Base-by-base conservation (phyloP, 495 filamentous ascomycete genomes). In the Tuber borchii region DNA sequence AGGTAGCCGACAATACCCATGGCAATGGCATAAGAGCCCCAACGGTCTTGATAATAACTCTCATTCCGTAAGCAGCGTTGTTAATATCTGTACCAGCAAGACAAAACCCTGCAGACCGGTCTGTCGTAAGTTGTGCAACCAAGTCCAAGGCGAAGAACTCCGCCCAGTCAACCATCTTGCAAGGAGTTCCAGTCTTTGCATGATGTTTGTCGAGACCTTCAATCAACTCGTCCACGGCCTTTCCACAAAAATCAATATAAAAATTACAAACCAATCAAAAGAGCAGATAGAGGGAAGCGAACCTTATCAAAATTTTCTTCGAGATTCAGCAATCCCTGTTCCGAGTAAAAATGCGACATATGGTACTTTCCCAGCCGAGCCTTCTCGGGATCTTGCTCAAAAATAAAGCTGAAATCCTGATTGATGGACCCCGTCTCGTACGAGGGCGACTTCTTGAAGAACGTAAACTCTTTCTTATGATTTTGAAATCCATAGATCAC, bases 71-170 rank as follows among this genome's bases (percentile, higher is more conserved):
- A 17, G 80, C 42, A 5, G 80, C 75, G 34, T 51, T 37, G 43
- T 75, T 77, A 3, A 69, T 37, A 70, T 82, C 81, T 46, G 76
- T 71, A 43, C 81, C 81, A 9, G 80, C 81, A 8, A 73, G 75
- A 16, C 80, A 82, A 22, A 82, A 77, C 17, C 81, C 81, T 16
- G 34, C 48, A 12, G 80, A 78, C 26, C 78, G 68, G 20, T 82
- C 82, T 8, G 40, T 71, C 40, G 61, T n/a, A 22, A 82, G 73
- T 19, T 78, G 78, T 12, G 77, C 70, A 40, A 73, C 73, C 14
- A 93, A 90, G 79, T 95, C 93, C 78, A 93, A 94, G 5, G 91
- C 90, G 79, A 90, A 94, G 81, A 89, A 94, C 79, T 93, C 91
- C 19, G 93, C 83, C 93, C 93, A 95, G 68, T 87, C 84, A 0